phyloP scores from a whole-genome alignment of 2,329 filamentous ascomycete species.

The Aspergillus luchuensis region DNA sequence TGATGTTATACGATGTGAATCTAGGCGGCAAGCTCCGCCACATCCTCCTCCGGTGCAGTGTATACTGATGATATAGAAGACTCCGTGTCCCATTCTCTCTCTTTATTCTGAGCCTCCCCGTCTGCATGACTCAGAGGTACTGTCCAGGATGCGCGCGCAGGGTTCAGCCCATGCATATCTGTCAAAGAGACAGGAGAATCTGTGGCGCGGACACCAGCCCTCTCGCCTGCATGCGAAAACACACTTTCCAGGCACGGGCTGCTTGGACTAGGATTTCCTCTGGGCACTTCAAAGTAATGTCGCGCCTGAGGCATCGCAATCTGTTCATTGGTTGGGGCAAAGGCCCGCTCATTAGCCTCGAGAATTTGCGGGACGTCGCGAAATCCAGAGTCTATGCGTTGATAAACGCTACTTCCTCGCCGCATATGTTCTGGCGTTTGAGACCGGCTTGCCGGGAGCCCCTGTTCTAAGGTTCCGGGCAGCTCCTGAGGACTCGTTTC shows the following conservation, averaged over 20 bases:
- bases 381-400: not conserved
- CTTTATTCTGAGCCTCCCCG: not conserved
- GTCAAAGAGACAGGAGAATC: conserved; percentile 9
- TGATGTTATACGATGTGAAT: not conserved
- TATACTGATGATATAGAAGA: conserved; percentile 29
- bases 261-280: not conserved
- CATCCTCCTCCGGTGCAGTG: conserved; percentile 26
- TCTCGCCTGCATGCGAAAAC: not conserved
- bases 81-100: conserved; percentile 19
- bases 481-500: conserved; percentile 23
- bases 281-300: not conserved
- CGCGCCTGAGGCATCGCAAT: conserved; percentile 3
- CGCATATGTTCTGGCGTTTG: conserved; percentile 31
- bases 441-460: conserved; percentile 28
- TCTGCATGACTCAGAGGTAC: not conserved
- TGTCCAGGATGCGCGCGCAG: not conserved
- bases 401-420: conserved; percentile 9
- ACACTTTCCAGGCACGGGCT: not conserved
- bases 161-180: not conserved
- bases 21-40: conserved; percentile 10
- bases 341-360: conserved; percentile 1
- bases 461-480: conserved; percentile 31
- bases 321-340: not conserved
- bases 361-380: not conserved
- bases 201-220: not conserved